Conservation (phyloP, 2,329 filamentous ascomycete species). For the Elsinoe arachidis region DNA sequence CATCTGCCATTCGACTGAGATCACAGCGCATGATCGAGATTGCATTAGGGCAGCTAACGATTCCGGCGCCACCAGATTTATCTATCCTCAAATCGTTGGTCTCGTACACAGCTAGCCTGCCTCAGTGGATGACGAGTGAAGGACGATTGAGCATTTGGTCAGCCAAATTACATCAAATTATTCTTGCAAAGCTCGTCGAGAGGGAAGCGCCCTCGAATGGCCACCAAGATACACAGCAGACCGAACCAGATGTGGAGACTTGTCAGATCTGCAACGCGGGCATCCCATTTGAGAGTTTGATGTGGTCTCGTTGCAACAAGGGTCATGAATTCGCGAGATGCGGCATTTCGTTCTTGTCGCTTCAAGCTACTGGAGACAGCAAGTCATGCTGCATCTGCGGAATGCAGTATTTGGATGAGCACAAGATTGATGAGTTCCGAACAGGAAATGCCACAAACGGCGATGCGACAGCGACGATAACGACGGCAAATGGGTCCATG, state of each 20-base stretch:
- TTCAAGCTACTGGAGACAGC: conserved; percentile 45
- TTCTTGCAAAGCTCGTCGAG: conserved; percentile 13
- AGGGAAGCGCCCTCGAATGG: neutral
- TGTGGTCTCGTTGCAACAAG: conserved; percentile 39
- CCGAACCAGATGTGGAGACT: conserved; percentile 28
- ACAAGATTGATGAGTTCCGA: conserved; percentile 16
- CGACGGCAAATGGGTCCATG: neutral
- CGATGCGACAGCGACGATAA: neutral
- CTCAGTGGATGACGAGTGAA: conserved; percentile 17
- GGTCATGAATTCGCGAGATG: conserved; percentile 50
- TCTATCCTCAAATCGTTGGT: conserved; percentile 16
- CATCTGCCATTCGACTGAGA: conserved; percentile 2
- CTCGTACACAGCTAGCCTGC: conserved; percentile 19
- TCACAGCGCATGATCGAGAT: conserved; percentile 10
- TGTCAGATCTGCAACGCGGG: conserved; percentile 45
- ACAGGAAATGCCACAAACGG: neutral
- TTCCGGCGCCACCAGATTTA: conserved; percentile 11
- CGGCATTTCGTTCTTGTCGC: conserved; percentile 45
- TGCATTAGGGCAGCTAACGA: neutral
- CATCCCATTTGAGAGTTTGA: conserved; percentile 41
- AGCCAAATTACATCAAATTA: conserved; percentile 14
- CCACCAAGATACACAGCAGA: conserved; percentile 3
- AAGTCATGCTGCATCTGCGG: conserved; percentile 48
- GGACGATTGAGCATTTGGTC: conserved; percentile 16
- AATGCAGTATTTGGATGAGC: conserved; percentile 41